phyloP scores from a whole-genome alignment of 2,329 filamentous ascomycete genomes.

The Stachybotrys elegans region DNA sequence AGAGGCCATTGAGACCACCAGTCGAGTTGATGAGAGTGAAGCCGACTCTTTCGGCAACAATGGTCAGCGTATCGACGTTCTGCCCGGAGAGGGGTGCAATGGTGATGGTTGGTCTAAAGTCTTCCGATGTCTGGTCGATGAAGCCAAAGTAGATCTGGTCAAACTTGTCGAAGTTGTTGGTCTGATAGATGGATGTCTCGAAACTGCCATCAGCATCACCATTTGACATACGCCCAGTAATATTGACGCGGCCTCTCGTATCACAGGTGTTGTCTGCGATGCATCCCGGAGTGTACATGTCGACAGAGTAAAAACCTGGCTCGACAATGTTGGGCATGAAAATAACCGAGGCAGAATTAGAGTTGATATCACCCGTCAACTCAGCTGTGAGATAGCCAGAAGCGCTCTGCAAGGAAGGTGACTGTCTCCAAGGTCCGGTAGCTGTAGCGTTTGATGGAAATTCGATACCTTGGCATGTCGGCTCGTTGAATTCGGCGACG shows the following conservation, averaged over 20 bases:
- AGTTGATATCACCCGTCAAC: slow-evolving; percentile 50
- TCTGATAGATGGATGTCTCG: slow-evolving; percentile 70
- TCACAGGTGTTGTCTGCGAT: slow-evolving; percentile 70
- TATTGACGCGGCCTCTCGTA: slow-evolving; percentile 73
- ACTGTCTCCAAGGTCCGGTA: slow-evolving; percentile 70
- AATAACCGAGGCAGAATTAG: slow-evolving; percentile 62
- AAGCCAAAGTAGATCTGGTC: slow-evolving; percentile 85
- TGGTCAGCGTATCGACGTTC: slow-evolving; percentile 54
- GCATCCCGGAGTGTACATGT: slow-evolving; percentile 90
- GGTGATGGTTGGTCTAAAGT: slow-evolving; percentile 77
- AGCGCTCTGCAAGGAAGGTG: slow-evolving; percentile 62
- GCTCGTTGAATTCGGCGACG: slow-evolving; percentile 83
- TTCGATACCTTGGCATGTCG: slow-evolving; percentile 63
- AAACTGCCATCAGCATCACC: slow-evolving; percentile 37
- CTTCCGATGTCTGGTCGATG: slow-evolving; percentile 67
- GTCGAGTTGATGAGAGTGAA: slow-evolving; percentile 71
- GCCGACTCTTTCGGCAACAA: slow-evolving; percentile 86
- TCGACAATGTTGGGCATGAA: slow-evolving; percentile 82
- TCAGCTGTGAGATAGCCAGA: slow-evolving; percentile 73
- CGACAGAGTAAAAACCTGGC: slow-evolving; percentile 87
- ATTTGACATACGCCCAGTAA: slow-evolving; percentile 66
- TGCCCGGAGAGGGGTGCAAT: slow-evolving; percentile 65
- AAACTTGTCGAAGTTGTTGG: slow-evolving; percentile 95
- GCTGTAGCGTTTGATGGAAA: slow-evolving; percentile 58
- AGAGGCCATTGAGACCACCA: slow-evolving; percentile 82